Conservation (phyloP, 208 protist genomes). For the Acanthamoeba rhysodes region DNA sequence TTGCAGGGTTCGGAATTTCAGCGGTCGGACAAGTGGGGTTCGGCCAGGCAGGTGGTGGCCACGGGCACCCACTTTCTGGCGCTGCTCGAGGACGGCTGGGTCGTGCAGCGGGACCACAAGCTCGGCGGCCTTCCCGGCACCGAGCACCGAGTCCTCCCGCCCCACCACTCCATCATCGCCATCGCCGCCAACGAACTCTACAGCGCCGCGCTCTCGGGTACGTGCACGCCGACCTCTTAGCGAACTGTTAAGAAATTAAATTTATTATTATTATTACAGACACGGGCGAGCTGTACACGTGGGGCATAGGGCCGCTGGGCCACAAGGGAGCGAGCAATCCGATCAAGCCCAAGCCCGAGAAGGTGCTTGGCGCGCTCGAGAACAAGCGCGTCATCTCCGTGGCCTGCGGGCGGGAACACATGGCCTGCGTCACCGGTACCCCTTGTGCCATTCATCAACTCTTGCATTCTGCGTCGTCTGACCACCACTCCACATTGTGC, state of each 20-base stretch:
- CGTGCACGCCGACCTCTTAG: no score
- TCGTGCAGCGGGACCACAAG: background rate
- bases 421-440: slow-evolving; percentile 68
- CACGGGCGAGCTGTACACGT: slow-evolving; percentile 65
- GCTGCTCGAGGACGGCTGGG: slow-evolving; percentile 10
- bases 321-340: slow-evolving; percentile 55
- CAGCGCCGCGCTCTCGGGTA: slow-evolving; percentile 37
- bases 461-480: background rate
- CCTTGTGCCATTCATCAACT: background rate
- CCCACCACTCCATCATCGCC: background rate
- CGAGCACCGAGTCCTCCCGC: background rate
- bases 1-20: background rate
- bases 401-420: slow-evolving; percentile 48
- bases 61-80: slow-evolving; percentile 1
- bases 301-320: slow-evolving; percentile 60
- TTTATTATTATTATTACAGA: background rate
- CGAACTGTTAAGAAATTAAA: no score
- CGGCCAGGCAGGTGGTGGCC: background rate
- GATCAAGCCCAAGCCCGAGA: slow-evolving; percentile 49
- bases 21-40: background rate
- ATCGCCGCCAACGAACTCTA: slow-evolving; percentile 41
- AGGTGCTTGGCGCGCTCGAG: slow-evolving; percentile 37
- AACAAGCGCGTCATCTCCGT: slow-evolving; percentile 30
- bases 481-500: background rate
- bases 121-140: background rate